Evolutionary conservation across 371 early-diverging fungal species (phyloP), one percentile per base, ranked within the genome.

Genomic region (Saksenaea vasiformis): DNA sequence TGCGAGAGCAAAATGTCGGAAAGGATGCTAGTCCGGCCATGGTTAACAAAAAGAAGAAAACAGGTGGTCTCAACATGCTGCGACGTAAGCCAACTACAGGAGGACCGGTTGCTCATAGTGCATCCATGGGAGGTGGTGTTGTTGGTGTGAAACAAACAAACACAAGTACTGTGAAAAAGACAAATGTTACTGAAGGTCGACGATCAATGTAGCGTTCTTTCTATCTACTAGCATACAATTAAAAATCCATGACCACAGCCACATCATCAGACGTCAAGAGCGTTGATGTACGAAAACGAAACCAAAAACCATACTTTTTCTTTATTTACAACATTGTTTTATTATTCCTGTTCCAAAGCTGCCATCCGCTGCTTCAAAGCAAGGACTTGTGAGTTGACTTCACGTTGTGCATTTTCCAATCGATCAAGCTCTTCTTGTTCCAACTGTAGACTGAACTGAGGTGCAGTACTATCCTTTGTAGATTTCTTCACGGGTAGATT

Each of bases 401-500:
- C 86, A 13, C 76, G 69, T 54, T 83, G 79, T n/a, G 87, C 85
- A 24, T 75, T 64, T 54, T 87, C 86, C 41, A 89, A 70, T 14
- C 80, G 75, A n/a, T 84, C 83, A 41, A 82, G 66, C 66, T 89
- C 89, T 44, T 89, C 90, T 57, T 89, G 85, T 60, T 88, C 89
- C 39, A 86, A 65, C 66, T 86, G 87, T 5, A 80, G 55, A 65
- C 86, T 85, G 64, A 85, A 88, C 27, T 74, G 72, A 26, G 82
- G 80, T 7, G 69, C 64, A 19, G 60, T 54, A 19, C 62, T 28
- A 13, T 74, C 76, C 38, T 76, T 73, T 3, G 70, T 73, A 34
- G 71, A 61, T 62, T 70, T 76, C 39, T 74, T 66, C 54, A 61
- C 59, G 37, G 85, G 77, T 68, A 76, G 58, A 61, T 71, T 68